These are phyloP conservation scores for Aurantiochytrium sp. DNA, from an alignment of 108 stramenopile species.

Conservation along the genomic window DNA sequence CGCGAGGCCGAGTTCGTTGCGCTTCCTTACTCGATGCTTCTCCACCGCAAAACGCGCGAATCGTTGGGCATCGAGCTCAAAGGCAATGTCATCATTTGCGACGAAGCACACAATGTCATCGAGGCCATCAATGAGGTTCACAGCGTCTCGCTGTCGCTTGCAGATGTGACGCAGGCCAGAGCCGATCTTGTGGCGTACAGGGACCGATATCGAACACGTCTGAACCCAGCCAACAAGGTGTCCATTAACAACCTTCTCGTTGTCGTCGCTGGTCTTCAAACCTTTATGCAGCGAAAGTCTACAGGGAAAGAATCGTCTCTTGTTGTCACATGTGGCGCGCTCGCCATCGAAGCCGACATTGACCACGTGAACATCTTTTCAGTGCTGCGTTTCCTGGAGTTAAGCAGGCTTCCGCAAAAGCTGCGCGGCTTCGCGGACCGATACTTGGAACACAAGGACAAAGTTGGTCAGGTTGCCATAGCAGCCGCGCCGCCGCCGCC, in stretches of 20 bases:
- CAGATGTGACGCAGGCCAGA: slow-evolving; percentile 3
- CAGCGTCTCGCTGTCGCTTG: slow-evolving; percentile 21
- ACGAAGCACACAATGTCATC: slow-evolving; percentile 95
- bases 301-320: not conserved
- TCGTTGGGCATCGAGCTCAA: slow-evolving; percentile 67
- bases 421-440: slow-evolving; percentile 64
- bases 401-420: slow-evolving; percentile 73
- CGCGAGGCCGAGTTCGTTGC: slow-evolving; percentile 78
- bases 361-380: slow-evolving; percentile 88
- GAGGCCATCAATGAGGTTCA: slow-evolving; percentile 60
- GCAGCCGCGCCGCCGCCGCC: not conserved
- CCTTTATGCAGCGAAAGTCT: slow-evolving; percentile 31
- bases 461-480: not conserved
- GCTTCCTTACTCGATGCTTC: slow-evolving; percentile 76
- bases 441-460: not conserved
- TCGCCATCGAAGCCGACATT: slow-evolving; percentile 64
- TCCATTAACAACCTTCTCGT: slow-evolving; percentile 59
- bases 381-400: slow-evolving; percentile 69
- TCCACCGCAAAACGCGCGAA: slow-evolving; percentile 54
- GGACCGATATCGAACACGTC: slow-evolving; percentile 28
- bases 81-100: slow-evolving; percentile 73
- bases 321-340: slow-evolving; percentile 56
- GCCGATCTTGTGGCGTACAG: not conserved
- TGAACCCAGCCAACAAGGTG: not conserved
- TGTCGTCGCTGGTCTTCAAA: slow-evolving; percentile 55